phyloP scores from a whole-genome alignment of 805 yeast species.

The Barnettozyma botsteinii region DNA sequence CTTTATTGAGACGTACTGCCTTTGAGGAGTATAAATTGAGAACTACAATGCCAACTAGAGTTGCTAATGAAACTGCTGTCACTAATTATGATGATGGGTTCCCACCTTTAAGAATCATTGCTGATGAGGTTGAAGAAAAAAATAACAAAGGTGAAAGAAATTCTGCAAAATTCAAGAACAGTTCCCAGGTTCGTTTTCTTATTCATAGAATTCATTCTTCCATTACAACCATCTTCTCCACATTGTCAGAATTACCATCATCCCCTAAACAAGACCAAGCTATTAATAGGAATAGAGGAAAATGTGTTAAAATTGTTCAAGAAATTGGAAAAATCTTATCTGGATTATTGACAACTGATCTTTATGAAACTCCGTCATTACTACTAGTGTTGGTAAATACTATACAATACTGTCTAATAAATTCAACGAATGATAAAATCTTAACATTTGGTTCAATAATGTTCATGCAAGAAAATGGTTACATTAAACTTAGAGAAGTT shows the following conservation, averaged over 20 bases:
- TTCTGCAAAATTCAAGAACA: conserved; percentile 57
- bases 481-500: conserved; percentile 28
- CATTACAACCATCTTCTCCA: conserved; percentile 36
- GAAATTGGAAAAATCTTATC: conserved; percentile 24
- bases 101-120: conserved; percentile 38
- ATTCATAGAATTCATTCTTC: conserved; percentile 43
- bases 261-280: conserved; percentile 42
- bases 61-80: conserved; percentile 39
- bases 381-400: conserved; percentile 33
- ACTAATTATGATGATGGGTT: conserved; percentile 26
- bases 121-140: conserved; percentile 34
- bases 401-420: conserved; percentile 30
- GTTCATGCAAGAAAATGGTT: conserved; percentile 49
- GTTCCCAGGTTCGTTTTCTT: conserved; percentile 49
- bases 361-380: conserved; percentile 23
- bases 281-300: conserved; percentile 31
- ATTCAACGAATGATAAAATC: conserved; percentile 28
- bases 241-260: conserved; percentile 40
- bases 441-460: conserved; percentile 37
- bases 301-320: conserved; percentile 37
- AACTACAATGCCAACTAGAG: conserved; percentile 39
- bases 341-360: conserved; percentile 20
- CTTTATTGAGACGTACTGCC: conserved; percentile 44
- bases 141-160: conserved; percentile 37
- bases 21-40: conserved; percentile 55